phyloP scores from a whole-genome alignment of 257 asterid species.

The Nicotiana paniculata region DNA sequence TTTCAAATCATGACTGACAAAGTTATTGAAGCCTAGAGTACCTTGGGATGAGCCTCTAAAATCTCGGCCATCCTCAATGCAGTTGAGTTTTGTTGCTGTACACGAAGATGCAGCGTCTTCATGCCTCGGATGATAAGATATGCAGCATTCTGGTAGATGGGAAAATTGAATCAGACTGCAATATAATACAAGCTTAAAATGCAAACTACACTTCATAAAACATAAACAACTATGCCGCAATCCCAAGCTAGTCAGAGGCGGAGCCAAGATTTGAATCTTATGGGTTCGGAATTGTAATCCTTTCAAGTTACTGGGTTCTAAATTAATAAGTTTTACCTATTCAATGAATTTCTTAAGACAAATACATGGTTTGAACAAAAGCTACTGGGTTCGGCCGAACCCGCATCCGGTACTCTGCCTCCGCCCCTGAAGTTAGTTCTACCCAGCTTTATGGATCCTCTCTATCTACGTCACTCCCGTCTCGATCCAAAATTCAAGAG shows the following conservation, averaged over 20 bases:
- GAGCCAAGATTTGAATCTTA: no score
- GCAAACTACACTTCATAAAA: neutral
- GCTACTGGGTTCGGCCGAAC: no score
- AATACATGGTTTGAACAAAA: no score
- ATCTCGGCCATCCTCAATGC: constrained; percentile 95
- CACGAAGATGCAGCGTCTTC: constrained; percentile 98
- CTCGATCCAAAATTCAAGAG: neutral
- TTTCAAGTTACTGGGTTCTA: no score
- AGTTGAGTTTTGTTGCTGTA: constrained; percentile 92
- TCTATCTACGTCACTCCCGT: neutral
- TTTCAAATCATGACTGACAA: neutral
- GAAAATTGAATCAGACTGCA: constrained; percentile 1
- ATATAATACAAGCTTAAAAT: neutral
- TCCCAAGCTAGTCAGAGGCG: no score
- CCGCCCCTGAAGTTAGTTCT: no score
- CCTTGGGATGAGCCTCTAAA: constrained; percentile 99
- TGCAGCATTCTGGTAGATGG: constrained; percentile 67
- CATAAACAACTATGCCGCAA: neutral
- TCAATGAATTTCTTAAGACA: no score
- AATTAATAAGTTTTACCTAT: no score
- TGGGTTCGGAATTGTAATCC: no score
- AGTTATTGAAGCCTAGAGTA: constrained; percentile 14
- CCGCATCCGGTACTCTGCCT: no score
- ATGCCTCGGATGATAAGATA: constrained; percentile 90
- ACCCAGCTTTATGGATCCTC: no score